A percentile compares a stretch with the other conserved stretches of the same genome.
phyloP scores from a whole-genome alignment of 1,284 basidiomycete species.

The Erythrobasidium hasegawianum region DNA sequence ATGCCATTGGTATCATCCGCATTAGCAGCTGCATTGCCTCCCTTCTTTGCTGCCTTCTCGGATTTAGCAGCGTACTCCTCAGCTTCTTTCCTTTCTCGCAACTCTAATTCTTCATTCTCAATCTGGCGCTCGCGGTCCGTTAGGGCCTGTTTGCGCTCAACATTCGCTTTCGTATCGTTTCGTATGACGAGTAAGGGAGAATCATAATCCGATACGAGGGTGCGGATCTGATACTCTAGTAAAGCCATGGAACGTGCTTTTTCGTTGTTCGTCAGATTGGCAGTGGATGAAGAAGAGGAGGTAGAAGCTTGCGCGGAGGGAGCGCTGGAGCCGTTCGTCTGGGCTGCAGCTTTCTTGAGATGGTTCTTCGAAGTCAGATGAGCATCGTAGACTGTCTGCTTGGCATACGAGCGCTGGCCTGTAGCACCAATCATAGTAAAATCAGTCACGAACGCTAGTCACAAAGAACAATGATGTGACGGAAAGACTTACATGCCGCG shows the following conservation, averaged over 20 bases:
- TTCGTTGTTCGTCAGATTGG: constrained; percentile 49
- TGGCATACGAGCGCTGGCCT: constrained; percentile 91
- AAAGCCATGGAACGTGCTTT: constrained; percentile 68
- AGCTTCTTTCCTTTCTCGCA: constrained; percentile 55
- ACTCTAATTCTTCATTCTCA: constrained; percentile 65
- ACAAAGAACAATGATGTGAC: too few relatives aligned
- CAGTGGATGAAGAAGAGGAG: constrained; percentile 26
- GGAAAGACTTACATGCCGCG: constrained; percentile 83
- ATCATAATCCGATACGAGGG: constrained; percentile 56
- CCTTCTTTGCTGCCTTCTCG: constrained; percentile 48
- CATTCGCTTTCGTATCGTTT: constrained; percentile 84
- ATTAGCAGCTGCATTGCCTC: not conserved
- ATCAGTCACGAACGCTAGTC: too few relatives aligned
- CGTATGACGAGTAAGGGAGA: constrained; percentile 64
- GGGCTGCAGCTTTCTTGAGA: constrained; percentile 76
- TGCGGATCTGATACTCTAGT: constrained; percentile 65
- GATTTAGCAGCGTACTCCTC: constrained; percentile 62
- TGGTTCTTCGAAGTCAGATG: constrained; percentile 94
- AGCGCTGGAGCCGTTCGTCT: constrained; percentile 47
- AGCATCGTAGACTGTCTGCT: constrained; percentile 96
- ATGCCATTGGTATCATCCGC: constrained; percentile 45
- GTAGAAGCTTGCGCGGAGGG: constrained; percentile 41
- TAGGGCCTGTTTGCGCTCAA: constrained; percentile 90
- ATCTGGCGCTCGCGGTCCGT: constrained; percentile 94
- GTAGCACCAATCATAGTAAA: not conserved